Base-by-base conservation (phyloP, 73 alveolate species). In the Tetrahymena malaccensis region DNA sequence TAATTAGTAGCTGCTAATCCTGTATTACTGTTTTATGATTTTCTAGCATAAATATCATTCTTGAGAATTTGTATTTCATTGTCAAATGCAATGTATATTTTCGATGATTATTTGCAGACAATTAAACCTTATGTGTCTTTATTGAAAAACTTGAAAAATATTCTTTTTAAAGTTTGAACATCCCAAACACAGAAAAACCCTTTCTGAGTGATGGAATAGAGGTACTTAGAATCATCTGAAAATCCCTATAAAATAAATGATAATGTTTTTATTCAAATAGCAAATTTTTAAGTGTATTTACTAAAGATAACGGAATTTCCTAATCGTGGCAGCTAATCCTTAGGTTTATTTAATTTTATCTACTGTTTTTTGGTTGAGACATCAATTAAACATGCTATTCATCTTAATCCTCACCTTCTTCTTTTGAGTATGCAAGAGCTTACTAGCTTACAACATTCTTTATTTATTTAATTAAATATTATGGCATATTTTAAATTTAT, bases 131-230 rank as follows among this genome's bases (percentile, higher is more conserved):
- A 94, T 13, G 99, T 95, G 2, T 94, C 95, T 94, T 98, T 98
- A 58, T 94, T 43, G 95, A 96, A 98, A 93, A 96, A 95, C 93
- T 85, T 93, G 5, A 97, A 85, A 95, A 94, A 97, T 3, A 95
- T 94, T 55, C 98, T 94, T 83, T 96, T 97, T 44, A 97, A 96
- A 38, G 98, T 96, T 25, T 89, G 40, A 25, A 98, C 84, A 94
- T 97, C 98, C 99, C 99, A 98, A 17, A 96, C 97, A 25, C 98
- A 96, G 97, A 98, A 98, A 89, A 96, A 85, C 19, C 99, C 99
- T 55, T 95, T 96, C 33, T 96, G 55, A 10, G 99, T 98, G 3
- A 98, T 58, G 0, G 97, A 94, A 85, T 95, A 98, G 56, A 98
- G 93, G 43, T 95, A 85, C 34, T 85, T 55, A 31, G 97, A 93